phyloP scores from a whole-genome alignment of 2,329 filamentous ascomycete genomes.

The Bipolaris gigantea region DNA sequence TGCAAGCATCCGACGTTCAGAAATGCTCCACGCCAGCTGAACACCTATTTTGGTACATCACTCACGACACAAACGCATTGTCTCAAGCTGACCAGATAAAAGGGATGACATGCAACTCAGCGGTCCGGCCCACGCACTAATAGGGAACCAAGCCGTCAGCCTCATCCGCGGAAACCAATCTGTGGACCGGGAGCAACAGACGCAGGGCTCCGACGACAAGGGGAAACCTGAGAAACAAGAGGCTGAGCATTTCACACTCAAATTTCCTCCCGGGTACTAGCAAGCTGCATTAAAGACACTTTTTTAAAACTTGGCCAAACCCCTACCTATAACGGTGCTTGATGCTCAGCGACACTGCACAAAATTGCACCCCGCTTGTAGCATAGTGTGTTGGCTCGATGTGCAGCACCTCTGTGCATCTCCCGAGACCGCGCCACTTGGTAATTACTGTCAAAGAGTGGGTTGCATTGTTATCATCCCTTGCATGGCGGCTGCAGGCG shows the following conservation, averaged over 20 bases:
- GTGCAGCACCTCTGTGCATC: constrained; percentile 14
- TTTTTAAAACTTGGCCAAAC: constrained; percentile 24
- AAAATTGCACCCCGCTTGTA: constrained; percentile 7
- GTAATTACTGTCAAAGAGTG: constrained; percentile 21
- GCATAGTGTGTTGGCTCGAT: constrained; percentile 1
- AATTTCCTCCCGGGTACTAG: constrained; percentile 41
- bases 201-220: constrained; percentile 16
- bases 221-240: constrained; percentile 19
- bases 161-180: constrained; percentile 38
- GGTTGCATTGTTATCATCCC: constrained; percentile 35
- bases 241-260: constrained; percentile 29
- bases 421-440: constrained; percentile 22
- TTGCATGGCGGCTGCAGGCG: constrained; percentile 38
- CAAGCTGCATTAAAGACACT: constrained; percentile 14
- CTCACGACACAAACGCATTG: constrained; percentile 34
- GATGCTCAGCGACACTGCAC: background rate
- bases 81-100: constrained; percentile 32
- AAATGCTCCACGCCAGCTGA: constrained; percentile 37
- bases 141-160: constrained; percentile 41
- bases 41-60: constrained; percentile 43
- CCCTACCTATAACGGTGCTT: background rate
- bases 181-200: constrained; percentile 30
- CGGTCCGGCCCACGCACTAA: constrained; percentile 40
- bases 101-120: constrained; percentile 44
- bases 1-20: constrained; percentile 34